Base-by-base conservation (phyloP, 2,329 filamentous ascomycete genomes). In the Phoma sp. region DNA sequence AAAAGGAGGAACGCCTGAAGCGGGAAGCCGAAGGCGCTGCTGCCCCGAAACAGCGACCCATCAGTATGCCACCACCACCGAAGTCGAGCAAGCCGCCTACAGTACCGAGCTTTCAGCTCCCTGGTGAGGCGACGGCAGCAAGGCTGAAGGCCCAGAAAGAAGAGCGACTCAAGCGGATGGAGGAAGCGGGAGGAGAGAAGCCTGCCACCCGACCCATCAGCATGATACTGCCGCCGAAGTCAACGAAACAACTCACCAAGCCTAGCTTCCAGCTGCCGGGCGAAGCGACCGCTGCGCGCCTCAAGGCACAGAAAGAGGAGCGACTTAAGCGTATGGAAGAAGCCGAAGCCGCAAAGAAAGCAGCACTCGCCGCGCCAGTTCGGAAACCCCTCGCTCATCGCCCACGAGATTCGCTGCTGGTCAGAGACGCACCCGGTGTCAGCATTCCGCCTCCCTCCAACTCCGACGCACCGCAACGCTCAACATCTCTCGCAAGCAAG, bases 261-360 rank as follows among this genome's bases (percentile, higher is more conserved):
- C 71, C 81, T 14, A 81, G 71, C 21, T 85, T 85, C 62, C 74
- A 78, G 45, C 74, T 85, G 0, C 81, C 83, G 1, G 82, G 83
- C 7, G 83, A 84, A 59, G 81, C 77, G 12, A 72, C 84, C 2
- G 81, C 71, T 7, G 69, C 68, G 21, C 68, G 67, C 26, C 51
- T 73, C 1, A 70, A 66, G 26, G 61, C 68, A 11, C 66, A 71
- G 37, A 67, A 64, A 37, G 71, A 73, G 58, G 70, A 73, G 50
- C 71, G 71, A 5, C 42, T 69, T n/a, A 71, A 70, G 56, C 68
- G 63, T n/a, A 68, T 67, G 49, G 61, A 69, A 58, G 62, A 70
- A 47, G 67, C 64, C 3, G 67, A 67, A 50, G 67, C 67, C n/a
- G 67, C 71, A n/a, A 74, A 74, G 60, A 76, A 73, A 50, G 62